Evolutionary conservation across 108 stramenopile species (phyloP), one percentile per base, ranked within the genome.

Genomic region (Skeletonema costatum): DNA sequence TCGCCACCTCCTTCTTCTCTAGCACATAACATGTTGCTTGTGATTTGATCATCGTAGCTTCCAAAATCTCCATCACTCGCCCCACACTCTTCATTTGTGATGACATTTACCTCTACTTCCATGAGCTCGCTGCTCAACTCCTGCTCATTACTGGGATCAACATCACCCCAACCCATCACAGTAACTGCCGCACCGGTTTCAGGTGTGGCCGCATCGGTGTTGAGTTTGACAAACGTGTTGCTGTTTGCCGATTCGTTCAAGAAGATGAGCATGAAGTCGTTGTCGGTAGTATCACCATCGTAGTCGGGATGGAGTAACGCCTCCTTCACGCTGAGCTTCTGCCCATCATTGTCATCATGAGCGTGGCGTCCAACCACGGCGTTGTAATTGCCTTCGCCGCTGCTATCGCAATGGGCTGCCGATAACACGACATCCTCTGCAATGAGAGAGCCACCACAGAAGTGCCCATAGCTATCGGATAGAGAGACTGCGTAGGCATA

Each of bases 241-340:
- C 44, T 10, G 33, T 50, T 66, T 17, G 66, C 50, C 6, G 51
- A 64, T 51, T 61, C 39, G 58, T 74, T 42, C 68, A 84, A 60
- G 30, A 75, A 60, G 53, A 84, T 25, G 9, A 84, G 30, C 73
- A 76, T 74, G 44, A 86, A 78, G 65, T 88, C 88, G 36, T 83
- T 73, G 17, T 68, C 60, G 32, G 72, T 42, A 35, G 42, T 68
- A 31, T 19, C n/a, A 35, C n/a, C 25, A 38, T 81, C 42, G 74
- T 73, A 83, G 21, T 56, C 32, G 4, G 87, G 85, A 63, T 88
- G 87, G 12, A 14, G 19, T 8, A 42, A 21, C 14, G 38, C 63
- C 2, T 17, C 7, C 32, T 30, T 36, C 12, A 64, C 25, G 0
- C 41, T 35, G 38, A 64, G n/a, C 17, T 38, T 13, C 21, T 64